phyloP scores from a whole-genome alignment of 164 flowering plant species.

The Annona cherimola region DNA sequence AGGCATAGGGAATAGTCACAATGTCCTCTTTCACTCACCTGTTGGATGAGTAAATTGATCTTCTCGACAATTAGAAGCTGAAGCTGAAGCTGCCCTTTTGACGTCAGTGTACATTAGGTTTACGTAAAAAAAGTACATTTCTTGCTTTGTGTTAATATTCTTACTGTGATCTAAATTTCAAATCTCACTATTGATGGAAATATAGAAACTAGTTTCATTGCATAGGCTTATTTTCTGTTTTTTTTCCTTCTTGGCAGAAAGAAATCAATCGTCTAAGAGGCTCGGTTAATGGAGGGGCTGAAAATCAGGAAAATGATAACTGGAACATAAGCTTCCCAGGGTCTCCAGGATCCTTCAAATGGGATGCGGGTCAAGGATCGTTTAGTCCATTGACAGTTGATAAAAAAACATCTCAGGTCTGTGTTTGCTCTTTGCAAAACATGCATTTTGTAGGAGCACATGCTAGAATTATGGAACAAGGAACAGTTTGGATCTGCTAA shows the following conservation, averaged over 20 bases:
- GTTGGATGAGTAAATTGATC: no score
- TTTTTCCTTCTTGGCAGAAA: slow-evolving; percentile 45
- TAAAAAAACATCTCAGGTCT: slow-evolving; percentile 54
- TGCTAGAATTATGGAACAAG: background rate
- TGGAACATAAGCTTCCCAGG: slow-evolving; percentile 45
- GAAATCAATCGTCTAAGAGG: slow-evolving; percentile 71
- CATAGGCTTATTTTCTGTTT: background rate
- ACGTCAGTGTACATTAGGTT: no score
- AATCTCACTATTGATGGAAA: background rate
- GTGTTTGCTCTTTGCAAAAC: background rate
- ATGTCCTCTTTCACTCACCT: no score
- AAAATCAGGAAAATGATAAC: slow-evolving; percentile 45
- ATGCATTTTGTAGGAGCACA: background rate
- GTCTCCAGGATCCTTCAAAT: slow-evolving; percentile 78
- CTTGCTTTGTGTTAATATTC: background rate
- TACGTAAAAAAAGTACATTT: background rate
- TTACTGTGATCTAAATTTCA: background rate
- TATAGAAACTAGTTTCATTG: background rate
- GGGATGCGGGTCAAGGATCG: slow-evolving; percentile 75
- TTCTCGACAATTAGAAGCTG: background rate
- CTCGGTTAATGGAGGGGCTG: slow-evolving; percentile 56
- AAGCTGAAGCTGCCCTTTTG: background rate
- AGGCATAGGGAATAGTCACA: no score
- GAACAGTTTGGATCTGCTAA: background rate
- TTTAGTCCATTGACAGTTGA: slow-evolving; percentile 63